These are phyloP conservation scores for Pterocarpus santalinus DNA, from an alignment of 306 rosid species.

Conservation along the genomic window DNA sequence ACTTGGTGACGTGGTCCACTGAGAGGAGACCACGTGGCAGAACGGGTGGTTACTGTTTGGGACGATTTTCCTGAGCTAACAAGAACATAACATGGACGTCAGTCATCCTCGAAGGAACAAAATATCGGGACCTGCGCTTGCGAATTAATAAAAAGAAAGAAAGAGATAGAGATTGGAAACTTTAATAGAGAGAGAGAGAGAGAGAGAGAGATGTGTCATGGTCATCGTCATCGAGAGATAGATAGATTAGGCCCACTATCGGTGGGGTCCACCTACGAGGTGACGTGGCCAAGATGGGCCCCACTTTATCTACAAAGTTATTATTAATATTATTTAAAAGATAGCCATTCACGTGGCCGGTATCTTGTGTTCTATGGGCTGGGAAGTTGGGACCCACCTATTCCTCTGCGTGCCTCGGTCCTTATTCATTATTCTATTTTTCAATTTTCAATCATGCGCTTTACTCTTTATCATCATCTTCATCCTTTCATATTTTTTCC, in stretches of 20 bases:
- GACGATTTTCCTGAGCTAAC: slow-evolving; percentile 12
- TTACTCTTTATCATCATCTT: not conserved
- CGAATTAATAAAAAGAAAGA: not conserved
- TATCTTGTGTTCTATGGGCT: slow-evolving; percentile 4
- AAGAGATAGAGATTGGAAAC: not conserved
- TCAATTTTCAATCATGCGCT: not conserved
- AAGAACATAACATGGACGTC: not conserved
- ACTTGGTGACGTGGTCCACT: not conserved
- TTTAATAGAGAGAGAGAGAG: not conserved
- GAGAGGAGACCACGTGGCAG: slow-evolving; percentile 30
- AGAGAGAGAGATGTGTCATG: not conserved
- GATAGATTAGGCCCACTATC: not conserved
- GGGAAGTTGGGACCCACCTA: slow-evolving; percentile 37
- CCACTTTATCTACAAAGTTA: slow-evolving; percentile 65
- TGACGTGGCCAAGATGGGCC: slow-evolving; percentile 44
- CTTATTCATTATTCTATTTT: not conserved
- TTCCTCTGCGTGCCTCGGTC: not conserved
- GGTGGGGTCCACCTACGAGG: slow-evolving; percentile 19
- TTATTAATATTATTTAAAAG: not conserved
- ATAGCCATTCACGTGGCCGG: slow-evolving; percentile 45
- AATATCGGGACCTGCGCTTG: slow-evolving; percentile 33
- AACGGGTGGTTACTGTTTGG: not conserved
- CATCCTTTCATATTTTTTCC: not conserved
- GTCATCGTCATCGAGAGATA: not conserved
- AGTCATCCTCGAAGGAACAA: slow-evolving; percentile 34